Percentiles rank a stretch among this genome's conserved stretches.
phyloP scores from a whole-genome alignment of 257 asterid genomes.

The Penstemon eatonii region DNA sequence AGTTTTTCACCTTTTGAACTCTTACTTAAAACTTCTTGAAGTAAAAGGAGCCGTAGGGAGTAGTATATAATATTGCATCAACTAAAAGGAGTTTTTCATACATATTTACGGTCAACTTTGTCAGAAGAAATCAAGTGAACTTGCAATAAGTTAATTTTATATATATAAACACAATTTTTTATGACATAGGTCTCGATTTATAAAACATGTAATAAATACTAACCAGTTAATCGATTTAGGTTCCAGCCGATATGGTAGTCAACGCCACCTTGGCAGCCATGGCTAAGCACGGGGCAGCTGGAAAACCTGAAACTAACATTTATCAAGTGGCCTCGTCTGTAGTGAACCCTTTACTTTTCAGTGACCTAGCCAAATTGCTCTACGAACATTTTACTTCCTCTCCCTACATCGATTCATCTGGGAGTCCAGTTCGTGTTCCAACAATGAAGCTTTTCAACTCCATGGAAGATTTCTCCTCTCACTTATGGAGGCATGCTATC shows the following conservation, averaged over 20 bases:
- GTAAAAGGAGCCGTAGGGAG: too few species aligned
- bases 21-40: too few species aligned
- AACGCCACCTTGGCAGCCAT: constrained; percentile 95
- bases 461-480: constrained; percentile 82
- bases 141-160: background rate
- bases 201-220: constrained; percentile 4
- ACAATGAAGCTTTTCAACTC: constrained; percentile 76
- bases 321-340: constrained; percentile 88
- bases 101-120: too few species aligned
- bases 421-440: constrained; percentile 68
- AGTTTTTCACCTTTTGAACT: too few species aligned
- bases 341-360: constrained; percentile 71
- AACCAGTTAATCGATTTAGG: constrained; percentile 40
- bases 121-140: background rate
- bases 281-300: constrained; percentile 76
- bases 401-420: constrained; percentile 72
- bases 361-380: constrained; percentile 66
- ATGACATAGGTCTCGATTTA: background rate
- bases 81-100: too few species aligned
- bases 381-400: constrained; percentile 66
- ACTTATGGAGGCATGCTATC: constrained; percentile 75
- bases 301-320: constrained; percentile 46
- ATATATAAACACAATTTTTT: too few species aligned
- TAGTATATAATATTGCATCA: too few species aligned
- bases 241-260: constrained; percentile 97